Evolutionary conservation across 495 filamentous ascomycete species (phyloP), one percentile per base, ranked within the genome.

Genomic region (Mytilinidion resinicola): DNA sequence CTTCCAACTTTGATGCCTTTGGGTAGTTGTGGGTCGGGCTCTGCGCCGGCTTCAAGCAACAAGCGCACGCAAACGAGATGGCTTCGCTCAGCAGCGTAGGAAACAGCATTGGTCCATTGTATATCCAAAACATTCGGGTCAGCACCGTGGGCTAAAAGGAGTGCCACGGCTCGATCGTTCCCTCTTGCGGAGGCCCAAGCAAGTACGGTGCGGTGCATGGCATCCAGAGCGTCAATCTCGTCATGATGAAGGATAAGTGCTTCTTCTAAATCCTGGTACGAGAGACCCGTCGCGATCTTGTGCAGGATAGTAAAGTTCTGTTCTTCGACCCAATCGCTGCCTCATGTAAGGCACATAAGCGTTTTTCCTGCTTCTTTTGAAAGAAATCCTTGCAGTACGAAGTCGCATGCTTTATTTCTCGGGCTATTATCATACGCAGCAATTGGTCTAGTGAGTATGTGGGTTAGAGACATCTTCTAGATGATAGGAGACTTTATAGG

Each of bases 311-410:
- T 59, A 41, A 67, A 73, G 39, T 68, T 66, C 42, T 67, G 64
- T 6, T 73, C 65, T 19, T 72, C 70, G 36, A 71, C 51, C 14
- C 51, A 72, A 46, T 74, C 70, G 53, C 59, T n/a, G n/a, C n/a
- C n/a, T n/a, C n/a, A n/a, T n/a, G n/a, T n/a, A n/a, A n/a, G n/a
- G n/a, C n/a, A n/a, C n/a, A n/a, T n/a, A n/a, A n/a, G n/a, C n/a
- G n/a, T n/a, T n/a, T n/a, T n/a, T n/a, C n/a, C n/a, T n/a, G n/a
- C n/a, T n/a, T n/a, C n/a, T n/a, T n/a, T n/a, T n/a, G n/a, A n/a
- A n/a, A n/a, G n/a, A n/a, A n/a, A n/a, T n/a, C n/a, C n/a, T n/a
- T n/a, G n/a, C n/a, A n/a, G n/a, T n/a, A n/a, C n/a, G n/a, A n/a
- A n/a, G n/a, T n/a, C n/a, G n/a, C n/a, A n/a, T n/a, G n/a, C n/a